Evolutionary conservation across 2,329 filamentous ascomycete species (phyloP), one percentile per base, ranked within the genome.

Genomic region (Falciphora oryzae): DNA sequence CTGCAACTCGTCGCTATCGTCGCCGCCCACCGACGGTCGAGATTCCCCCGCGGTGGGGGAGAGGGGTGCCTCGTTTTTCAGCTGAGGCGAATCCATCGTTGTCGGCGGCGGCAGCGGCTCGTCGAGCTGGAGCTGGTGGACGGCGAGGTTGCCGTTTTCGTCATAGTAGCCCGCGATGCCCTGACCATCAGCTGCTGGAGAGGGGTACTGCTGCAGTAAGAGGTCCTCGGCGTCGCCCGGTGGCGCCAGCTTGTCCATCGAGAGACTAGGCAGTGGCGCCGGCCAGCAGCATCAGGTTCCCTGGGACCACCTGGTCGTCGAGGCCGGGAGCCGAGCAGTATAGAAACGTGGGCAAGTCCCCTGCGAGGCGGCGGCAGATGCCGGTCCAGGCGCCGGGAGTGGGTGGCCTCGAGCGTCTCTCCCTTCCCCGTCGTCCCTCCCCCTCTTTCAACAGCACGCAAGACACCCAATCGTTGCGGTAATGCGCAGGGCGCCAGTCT

Each of bases 1-100:
- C 71, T 85, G 84, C 57, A 86, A 76, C 73, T 86, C 84, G 68
- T 85, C 83, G 6, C 80, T 77, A 65, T 81, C 85, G 50, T 80
- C 44, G 2, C 44, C 75, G 7, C 70, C 2, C 79, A 75, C 16
- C 77, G 65, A 10, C 61, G 59, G n/a, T 8, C 58, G 57, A 32
- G 76, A 18, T 76, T 70, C 14, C 75, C 70, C 60, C 81, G 78
- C 32, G 80, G 79, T 59, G 78, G 78, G 27, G 78, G 73, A 22
- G 76, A 71, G 18, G 76, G 72, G 3, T 76, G 69, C 65, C n/a
- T 70, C 65, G 27, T 63, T 59, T 63, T 68, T 67, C 28, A 67
- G 65, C 18, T 65, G 65, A 31, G 66, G 65, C 60, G 67, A 65
- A 32, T 69, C 69, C 6, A 64, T 62, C 32, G 66, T 66, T 58